phyloP scores from a whole-genome alignment of 768 basidiomycete species.

The Lactarius pseudohatsudake region DNA sequence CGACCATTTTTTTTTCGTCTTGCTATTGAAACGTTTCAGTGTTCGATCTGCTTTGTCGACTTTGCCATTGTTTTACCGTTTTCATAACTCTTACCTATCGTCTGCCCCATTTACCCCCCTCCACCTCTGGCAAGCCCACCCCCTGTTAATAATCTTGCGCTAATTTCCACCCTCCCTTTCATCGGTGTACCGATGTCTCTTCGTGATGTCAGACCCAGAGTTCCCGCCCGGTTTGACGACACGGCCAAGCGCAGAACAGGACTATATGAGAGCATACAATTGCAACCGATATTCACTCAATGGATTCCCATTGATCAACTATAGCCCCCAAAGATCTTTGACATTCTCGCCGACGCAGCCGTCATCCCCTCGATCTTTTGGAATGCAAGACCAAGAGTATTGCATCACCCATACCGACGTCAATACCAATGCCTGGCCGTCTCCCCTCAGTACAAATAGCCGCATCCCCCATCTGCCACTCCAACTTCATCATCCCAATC shows the following conservation, averaged over 20 bases:
- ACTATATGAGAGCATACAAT: conserved; percentile 15
- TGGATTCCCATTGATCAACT: conserved; percentile 28
- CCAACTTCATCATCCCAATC: conserved; percentile 45
- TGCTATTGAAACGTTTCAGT: conserved; percentile 38
- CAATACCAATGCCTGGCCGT: conserved; percentile 33
- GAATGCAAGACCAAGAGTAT: conserved; percentile 44
- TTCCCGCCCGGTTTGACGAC: conserved; percentile 11
- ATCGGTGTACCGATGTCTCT: conserved; percentile 15
- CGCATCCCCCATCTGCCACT: conserved; percentile 27
- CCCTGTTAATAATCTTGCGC: conserved; percentile 12
- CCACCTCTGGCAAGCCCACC: neutral
- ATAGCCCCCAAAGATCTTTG: conserved; percentile 25
- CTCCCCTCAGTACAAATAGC: conserved; percentile 37
- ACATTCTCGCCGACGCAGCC: conserved; percentile 31
- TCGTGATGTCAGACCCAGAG: conserved; percentile 18
- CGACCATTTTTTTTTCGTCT: conserved; percentile 33
- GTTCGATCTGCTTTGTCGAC: conserved; percentile 35
- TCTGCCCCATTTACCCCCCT: conserved; percentile 33
- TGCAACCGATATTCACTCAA: conserved; percentile 15
- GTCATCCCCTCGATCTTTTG: conserved; percentile 38
- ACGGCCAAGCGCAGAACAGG: conserved; percentile 13
- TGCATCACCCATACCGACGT: conserved; percentile 33
- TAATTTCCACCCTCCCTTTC: conserved; percentile 8
- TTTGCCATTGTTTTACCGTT: conserved; percentile 36
- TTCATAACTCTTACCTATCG: conserved; percentile 35